Evolutionary conservation across 306 rosid species (phyloP).

Genomic region (Glycine tomentella): DNA sequence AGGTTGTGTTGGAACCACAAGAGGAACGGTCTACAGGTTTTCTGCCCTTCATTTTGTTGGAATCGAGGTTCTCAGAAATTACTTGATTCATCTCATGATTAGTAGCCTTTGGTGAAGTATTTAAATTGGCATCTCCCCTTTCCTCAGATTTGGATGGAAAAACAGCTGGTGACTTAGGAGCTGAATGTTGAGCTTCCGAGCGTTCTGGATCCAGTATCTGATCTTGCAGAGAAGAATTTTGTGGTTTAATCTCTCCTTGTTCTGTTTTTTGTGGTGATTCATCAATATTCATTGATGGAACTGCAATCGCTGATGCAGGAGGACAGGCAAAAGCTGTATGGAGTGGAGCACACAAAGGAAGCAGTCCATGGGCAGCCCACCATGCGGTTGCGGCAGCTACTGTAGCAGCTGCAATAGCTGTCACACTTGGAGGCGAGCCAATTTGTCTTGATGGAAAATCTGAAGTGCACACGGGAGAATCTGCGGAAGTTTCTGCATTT

Average conservation of each 20-base stretch:
- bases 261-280: background rate
- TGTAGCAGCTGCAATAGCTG: conserved; percentile 4
- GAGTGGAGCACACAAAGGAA: conserved; percentile 9
- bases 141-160: background rate
- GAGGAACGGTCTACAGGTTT: conserved; percentile 9
- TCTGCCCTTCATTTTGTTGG: background rate
- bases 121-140: background rate
- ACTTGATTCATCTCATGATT: background rate
- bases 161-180: background rate
- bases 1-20: background rate
- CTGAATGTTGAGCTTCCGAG: background rate
- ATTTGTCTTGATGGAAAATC: conserved; percentile 2
- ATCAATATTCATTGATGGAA: background rate
- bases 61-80: background rate
- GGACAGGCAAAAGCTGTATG: conserved; percentile 1
- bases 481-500: background rate
- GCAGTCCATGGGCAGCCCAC: conserved; percentile 19
- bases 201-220: conserved; percentile 6
- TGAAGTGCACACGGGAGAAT: background rate
- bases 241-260: background rate
- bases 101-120: background rate
- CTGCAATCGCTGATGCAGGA: background rate
- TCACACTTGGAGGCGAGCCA: background rate
- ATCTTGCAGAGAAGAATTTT: background rate
- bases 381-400: conserved; percentile 5